These are phyloP conservation scores for Miscanthus lutarioriparius DNA, from an alignment of 176 grass and related monocot species.

Conservation along the genomic window DNA sequence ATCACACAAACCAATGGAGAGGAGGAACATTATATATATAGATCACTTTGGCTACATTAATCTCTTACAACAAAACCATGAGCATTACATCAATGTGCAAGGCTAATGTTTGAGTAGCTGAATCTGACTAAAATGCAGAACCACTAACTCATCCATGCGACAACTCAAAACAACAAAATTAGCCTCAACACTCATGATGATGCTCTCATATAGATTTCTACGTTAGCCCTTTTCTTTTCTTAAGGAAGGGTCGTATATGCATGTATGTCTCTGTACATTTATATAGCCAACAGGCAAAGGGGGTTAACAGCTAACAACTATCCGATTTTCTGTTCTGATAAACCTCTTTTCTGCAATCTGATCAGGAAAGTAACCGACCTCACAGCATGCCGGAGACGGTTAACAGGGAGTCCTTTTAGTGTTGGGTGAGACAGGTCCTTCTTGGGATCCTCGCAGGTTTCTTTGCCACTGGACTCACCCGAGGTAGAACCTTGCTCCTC, in stretches of 20 bases:
- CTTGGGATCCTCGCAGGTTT: slow-evolving; percentile 6
- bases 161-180: slow-evolving; percentile 29
- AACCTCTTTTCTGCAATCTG: slow-evolving; percentile 52
- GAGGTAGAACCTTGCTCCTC: slow-evolving; percentile 42
- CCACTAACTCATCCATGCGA: neutral
- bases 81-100: slow-evolving; percentile 12
- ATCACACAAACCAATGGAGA: neutral
- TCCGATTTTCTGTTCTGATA: slow-evolving; percentile 14
- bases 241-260: neutral
- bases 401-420: slow-evolving; percentile 50
- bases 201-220: slow-evolving; percentile 17
- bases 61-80: neutral
- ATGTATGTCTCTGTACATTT: slow-evolving; percentile 31
- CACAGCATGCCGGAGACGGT: slow-evolving; percentile 47
- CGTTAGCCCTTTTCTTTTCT: neutral
- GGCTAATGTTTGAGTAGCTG: neutral
- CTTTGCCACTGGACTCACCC: slow-evolving; percentile 29
- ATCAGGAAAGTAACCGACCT: slow-evolving; percentile 50
- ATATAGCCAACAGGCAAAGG: neutral
- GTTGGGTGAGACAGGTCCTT: slow-evolving; percentile 63
- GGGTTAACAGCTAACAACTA: neutral
- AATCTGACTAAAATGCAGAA: neutral
- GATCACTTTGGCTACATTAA: neutral
- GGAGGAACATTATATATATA: neutral
- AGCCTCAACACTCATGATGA: neutral